Percentiles rank a stretch among this genome's conserved stretches.
Evolutionary conservation across 441 rosid species (phyloP).

Genomic region (Melastoma candidum): DNA sequence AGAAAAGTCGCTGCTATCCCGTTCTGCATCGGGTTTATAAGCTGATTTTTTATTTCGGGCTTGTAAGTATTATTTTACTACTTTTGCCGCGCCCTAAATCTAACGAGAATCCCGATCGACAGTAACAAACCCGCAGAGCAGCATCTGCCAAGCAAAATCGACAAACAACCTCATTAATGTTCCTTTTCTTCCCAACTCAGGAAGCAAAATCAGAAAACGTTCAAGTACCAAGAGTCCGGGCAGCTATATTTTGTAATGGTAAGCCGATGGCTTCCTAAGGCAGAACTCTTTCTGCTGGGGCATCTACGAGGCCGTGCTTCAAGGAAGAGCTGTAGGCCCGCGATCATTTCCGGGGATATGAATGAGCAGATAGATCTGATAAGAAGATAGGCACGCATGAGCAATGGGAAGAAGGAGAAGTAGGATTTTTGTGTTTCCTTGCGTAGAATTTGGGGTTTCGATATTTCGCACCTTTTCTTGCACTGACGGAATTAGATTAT

Average conservation of each 20-base stretch:
- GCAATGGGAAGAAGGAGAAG: too few relatives aligned
- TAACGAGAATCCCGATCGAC: constrained; percentile 4
- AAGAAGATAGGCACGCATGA: too few relatives aligned
- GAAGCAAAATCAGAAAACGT: background rate
- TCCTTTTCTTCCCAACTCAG: background rate
- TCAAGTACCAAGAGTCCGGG: constrained; percentile 7
- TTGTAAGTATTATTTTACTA: too few relatives aligned
- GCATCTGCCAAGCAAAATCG: background rate
- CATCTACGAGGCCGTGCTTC: constrained; percentile 6
- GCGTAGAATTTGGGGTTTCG: too few relatives aligned
- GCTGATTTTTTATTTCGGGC: too few relatives aligned
- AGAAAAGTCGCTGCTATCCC: too few relatives aligned
- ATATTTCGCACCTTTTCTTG: too few relatives aligned
- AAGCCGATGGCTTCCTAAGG: constrained; percentile 1
- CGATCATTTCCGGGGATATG: constrained; percentile 3
- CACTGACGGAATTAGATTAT: too few relatives aligned
- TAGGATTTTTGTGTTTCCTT: too few relatives aligned
- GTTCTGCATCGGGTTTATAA: too few relatives aligned
- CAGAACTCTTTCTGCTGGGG: constrained; percentile 4
- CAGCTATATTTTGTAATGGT: constrained; percentile 3
- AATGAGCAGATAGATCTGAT: background rate
- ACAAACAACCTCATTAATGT: background rate
- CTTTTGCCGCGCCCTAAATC: too few relatives aligned
- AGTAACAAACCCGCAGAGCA: constrained; percentile 6
- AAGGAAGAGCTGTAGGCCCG: constrained; percentile 2